These are phyloP conservation scores for Suillus weaverae DNA, from an alignment of 768 basidiomycete species.

Conservation along the genomic window DNA sequence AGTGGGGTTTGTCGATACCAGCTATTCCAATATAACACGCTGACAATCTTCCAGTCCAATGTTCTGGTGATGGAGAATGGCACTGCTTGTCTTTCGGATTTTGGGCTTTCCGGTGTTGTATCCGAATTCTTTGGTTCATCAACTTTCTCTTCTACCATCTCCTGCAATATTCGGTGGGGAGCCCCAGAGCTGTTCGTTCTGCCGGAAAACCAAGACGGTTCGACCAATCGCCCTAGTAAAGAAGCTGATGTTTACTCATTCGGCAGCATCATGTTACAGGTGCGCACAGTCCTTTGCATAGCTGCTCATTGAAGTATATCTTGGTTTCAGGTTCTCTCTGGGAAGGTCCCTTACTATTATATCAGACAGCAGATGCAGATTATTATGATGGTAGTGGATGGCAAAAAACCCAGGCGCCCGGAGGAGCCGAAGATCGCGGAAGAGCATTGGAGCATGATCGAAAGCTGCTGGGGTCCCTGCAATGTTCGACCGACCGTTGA, in stretches of 20 bases:
- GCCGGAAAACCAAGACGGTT: conserved; percentile 19
- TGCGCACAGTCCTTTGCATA: not conserved
- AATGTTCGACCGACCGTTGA: conserved; percentile 15
- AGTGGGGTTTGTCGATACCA: conserved; percentile 5
- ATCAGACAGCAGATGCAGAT: conserved; percentile 7
- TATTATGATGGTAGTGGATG: conserved; percentile 8
- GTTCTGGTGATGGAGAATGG: conserved; percentile 42
- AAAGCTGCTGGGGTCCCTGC: conserved; percentile 4
- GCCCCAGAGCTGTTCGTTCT: conserved; percentile 36
- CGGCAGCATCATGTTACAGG: conserved; percentile 28
- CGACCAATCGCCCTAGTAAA: conserved; percentile 3
- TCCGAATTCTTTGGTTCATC: conserved; percentile 33
- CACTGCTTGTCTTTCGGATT: conserved; percentile 44
- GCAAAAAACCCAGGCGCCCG: conserved; percentile 6
- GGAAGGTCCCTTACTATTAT: conserved; percentile 12
- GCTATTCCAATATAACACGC: not conserved
- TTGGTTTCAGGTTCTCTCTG: conserved; percentile 7
- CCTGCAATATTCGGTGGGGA: conserved; percentile 45
- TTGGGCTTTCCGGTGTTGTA: conserved; percentile 38
- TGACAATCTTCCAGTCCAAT: conserved; percentile 36
- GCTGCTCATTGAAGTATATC: not conserved
- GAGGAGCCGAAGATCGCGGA: conserved; percentile 8
- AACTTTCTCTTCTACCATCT: conserved; percentile 29
- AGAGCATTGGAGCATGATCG: conserved; percentile 10
- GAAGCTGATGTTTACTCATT: conserved; percentile 11